Conservation (phyloP, 1,284 basidiomycete species). For the Cryptococcus sp. region DNA sequence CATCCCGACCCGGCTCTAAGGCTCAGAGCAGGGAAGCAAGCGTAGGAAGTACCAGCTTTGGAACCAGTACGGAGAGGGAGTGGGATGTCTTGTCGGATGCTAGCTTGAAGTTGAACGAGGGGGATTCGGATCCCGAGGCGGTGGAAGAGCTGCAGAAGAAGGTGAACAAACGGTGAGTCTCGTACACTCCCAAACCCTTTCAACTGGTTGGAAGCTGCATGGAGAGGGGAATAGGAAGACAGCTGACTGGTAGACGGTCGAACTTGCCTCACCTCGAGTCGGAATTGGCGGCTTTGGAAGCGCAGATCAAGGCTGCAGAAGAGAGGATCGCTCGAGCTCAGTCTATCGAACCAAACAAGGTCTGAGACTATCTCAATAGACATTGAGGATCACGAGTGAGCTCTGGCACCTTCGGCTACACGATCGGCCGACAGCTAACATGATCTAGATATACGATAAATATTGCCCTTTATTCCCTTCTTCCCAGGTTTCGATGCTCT, state of each 20-base stretch:
- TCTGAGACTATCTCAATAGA: too few relatives aligned
- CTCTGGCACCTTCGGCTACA: too few relatives aligned
- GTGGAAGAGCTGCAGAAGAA: conserved; percentile 39
- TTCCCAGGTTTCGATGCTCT: too few relatives aligned
- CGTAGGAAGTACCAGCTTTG: background rate
- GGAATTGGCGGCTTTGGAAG: conserved; percentile 40
- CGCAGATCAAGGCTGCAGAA: conserved; percentile 41
- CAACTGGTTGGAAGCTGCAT: too few relatives aligned
- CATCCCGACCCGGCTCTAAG: too few relatives aligned
- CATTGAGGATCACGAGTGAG: too few relatives aligned
- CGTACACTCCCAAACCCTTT: background rate
- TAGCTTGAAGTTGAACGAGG: conserved; percentile 18
- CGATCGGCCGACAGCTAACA: too few relatives aligned
- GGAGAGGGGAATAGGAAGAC: background rate
- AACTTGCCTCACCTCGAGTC: conserved; percentile 38
- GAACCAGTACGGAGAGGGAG: conserved; percentile 10
- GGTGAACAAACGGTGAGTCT: conserved; percentile 39
- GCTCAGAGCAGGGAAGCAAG: background rate
- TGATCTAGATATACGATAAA: too few relatives aligned
- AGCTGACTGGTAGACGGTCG: conserved; percentile 20
- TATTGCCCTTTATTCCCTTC: too few relatives aligned
- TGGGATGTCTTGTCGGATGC: conserved; percentile 30
- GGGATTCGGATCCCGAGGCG: conserved; percentile 10
- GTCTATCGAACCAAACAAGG: too few relatives aligned
- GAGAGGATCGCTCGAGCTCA: conserved; percentile 28